phyloP scores from a whole-genome alignment of 2,329 filamentous ascomycete species.

The Colletotrichum agaves region DNA sequence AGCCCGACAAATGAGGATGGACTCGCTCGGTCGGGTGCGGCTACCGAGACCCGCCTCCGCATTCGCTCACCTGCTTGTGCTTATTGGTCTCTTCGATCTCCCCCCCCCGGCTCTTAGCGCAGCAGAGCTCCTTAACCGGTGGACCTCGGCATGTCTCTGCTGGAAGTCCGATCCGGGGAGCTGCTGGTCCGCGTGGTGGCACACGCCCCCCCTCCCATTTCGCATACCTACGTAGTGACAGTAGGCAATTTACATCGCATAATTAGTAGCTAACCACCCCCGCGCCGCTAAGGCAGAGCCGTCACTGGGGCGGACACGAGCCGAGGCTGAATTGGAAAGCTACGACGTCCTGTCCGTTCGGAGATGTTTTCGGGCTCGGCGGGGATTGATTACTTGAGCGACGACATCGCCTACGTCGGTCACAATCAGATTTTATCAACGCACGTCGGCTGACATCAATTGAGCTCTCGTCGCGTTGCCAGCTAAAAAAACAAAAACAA shows the following conservation, averaged over 20 bases:
- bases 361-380: no score
- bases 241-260: no score
- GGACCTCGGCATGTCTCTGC: conserved; percentile 38
- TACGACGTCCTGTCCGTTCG: neutral
- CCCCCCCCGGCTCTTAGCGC: neutral
- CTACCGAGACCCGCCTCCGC: conserved; percentile 15
- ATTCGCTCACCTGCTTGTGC: no score
- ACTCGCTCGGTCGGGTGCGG: conserved; percentile 23
- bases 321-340: conserved; percentile 14
- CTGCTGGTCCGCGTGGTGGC: neutral
- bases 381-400: neutral
- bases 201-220: neutral
- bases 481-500: no score
- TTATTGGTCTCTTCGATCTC: no score
- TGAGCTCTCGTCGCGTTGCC: no score
- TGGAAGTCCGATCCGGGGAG: neutral
- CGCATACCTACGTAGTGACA: no score
- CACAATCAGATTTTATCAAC: no score
- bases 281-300: neutral
- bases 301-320: conserved; percentile 1
- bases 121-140: conserved; percentile 12
- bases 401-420: neutral
- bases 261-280: neutral
- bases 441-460: no score
- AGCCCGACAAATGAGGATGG: conserved; percentile 6